Evolutionary conservation across 352 stramenopile genomes (phyloP), one percentile per base, ranked within the genome.

Genomic region (Globisporangium okanoganense): DNA sequence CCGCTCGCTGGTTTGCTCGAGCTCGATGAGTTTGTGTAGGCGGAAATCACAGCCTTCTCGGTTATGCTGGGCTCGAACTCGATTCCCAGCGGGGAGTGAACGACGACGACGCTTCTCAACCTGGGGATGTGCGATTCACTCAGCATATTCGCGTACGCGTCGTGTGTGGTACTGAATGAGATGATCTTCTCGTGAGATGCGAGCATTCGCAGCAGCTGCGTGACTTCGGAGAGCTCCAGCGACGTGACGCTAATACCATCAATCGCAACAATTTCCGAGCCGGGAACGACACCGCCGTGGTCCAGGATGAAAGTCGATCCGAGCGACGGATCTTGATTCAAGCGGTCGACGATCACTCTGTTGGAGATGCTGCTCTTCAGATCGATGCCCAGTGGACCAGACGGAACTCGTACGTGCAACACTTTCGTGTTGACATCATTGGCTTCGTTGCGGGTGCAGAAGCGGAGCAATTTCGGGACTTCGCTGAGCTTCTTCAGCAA

Each of bases 301-400:
- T 81, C 63, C n/a, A 63, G 71, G 9, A 87, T 67, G 25, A 62
- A 56, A 0, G 68, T 87, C 0, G 77, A 64, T 16, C 74, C 75
- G 24, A 57, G 47, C 16, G 48, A 45, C 24, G 61, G 53, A 35
- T 84, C 71, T 18, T 68, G 52, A 54, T 80, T 87, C 35, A 79
- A 29, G 10, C 69, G 71, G 41, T 80, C 76, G 1, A 85, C 74
- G 31, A 79, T 73, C 29, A 80, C 70, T 64, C 68, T 73, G 56
- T 71, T 75, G 14, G 67, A 56, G 25, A 72, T 58, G 41, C 57
- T 76, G 40, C 62, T 68, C 63, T 87, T 82, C 40, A 89, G 57
- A 43, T 83, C 75, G 27, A 87, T 71, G 3, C 79, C 79, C 16
- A 89, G 65, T 2, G 79, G 65, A 3, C 79, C 79, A n/a, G 71